phyloP scores from a whole-genome alignment of 2,329 filamentous ascomycete genomes.

The Gaeumannomyces tritici region DNA sequence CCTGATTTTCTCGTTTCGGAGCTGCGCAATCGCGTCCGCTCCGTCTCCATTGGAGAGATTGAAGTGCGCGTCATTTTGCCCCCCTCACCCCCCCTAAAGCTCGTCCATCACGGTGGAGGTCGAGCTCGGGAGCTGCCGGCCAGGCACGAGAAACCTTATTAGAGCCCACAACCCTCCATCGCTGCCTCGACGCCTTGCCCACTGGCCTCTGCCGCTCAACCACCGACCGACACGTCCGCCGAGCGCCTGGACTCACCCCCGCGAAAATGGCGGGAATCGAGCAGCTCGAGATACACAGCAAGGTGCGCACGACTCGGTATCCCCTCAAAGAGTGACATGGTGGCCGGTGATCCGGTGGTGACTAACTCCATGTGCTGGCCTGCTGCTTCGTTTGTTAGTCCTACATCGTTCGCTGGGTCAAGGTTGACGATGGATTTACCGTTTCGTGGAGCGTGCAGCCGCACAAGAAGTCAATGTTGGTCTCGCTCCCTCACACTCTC shows the following conservation, averaged over 20 bases:
- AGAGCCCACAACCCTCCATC: background rate
- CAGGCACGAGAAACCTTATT: background rate
- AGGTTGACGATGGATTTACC: conserved; percentile 80
- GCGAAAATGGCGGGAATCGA: conserved; percentile 80
- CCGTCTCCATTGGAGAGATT: no score
- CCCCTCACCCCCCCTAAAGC: background rate
- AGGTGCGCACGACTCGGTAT: conserved; percentile 47
- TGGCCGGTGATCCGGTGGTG: conserved; percentile 5
- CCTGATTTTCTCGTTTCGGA: background rate
- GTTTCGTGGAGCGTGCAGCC: conserved; percentile 97
- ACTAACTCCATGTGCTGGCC: background rate
- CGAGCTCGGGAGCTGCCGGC: background rate
- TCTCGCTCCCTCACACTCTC: no score
- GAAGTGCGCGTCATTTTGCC: background rate
- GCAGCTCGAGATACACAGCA: conserved; percentile 94
- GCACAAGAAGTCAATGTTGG: conserved; percentile 89
- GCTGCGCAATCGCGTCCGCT: background rate
- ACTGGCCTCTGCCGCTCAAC: background rate
- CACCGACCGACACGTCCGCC: background rate
- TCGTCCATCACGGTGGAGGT: background rate
- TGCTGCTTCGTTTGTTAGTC: conserved; percentile 47
- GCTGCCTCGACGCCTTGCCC: background rate
- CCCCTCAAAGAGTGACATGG: background rate
- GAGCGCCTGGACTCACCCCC: background rate
- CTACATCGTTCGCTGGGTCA: conserved; percentile 96